Base-by-base conservation (phyloP, 139 green algal genomes). In the Pleodorina starrii region DNA sequence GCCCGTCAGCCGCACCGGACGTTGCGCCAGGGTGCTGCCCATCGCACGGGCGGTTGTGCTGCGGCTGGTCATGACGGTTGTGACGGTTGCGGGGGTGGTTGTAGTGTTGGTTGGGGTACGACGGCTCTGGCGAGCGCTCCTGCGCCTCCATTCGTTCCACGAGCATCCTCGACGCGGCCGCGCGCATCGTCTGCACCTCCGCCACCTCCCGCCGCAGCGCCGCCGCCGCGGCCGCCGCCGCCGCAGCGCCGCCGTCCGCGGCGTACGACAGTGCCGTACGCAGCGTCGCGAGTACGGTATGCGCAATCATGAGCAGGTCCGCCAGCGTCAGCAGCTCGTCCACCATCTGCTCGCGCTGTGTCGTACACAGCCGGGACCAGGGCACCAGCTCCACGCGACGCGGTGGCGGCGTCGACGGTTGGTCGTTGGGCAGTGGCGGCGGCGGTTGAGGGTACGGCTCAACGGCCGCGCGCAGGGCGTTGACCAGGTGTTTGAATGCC, bases 81-180 rank as follows among this genome's bases (percentile, higher is more conserved):
- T 46, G 0, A 4, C 1, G 72, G 40, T 57, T 38, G 72, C 57
- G 23, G 72, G 32, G 10, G 43, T 29, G 5, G 46, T n/a, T n/a
- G 75, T 46, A 3, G 1, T 35, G 72, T 12, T 57, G 72, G 72
- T 80, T 42, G 72, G 32, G 10, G 43, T 80, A 42, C 2, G 5
- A 36, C 23, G 17, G 40, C 38, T 74, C 57, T 38, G 79, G 23
- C 2, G 77, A 73, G 2, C 79, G 54, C 59, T 86, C 79, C 59
- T 86, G 79, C 79, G 42, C 2, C 57, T 86, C 79, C 79, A 86
- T 86, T 5, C 79, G 57, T 42, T 87, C 80, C 40, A 87, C 80
- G 27, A 87, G 60, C 60, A 78, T 60, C 7, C 80, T 27, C 14
- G 60, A 77, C 1, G 60, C 80, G 0, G 80, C 80, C 1, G 42